Evolutionary conservation across 1,139 yeast genomes (phyloP), one percentile per base, ranked within the genome.

Genomic region (Debaryomyces fabryi): DNA sequence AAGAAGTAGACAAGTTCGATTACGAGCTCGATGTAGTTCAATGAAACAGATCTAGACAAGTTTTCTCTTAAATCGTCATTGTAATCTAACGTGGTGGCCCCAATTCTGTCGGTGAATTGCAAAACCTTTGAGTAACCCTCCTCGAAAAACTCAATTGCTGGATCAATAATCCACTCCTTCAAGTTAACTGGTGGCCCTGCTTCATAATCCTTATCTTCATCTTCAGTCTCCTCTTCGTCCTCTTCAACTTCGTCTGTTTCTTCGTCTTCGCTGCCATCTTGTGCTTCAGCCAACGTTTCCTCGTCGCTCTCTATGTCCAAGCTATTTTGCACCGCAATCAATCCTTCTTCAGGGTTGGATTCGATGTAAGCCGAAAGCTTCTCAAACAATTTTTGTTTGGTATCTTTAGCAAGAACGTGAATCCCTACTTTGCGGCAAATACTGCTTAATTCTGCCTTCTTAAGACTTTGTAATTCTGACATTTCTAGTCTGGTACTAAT

Each of bases 61-160:
- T 67, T 67, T 48, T 79, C 83, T 64, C 85, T 72, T 51, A 79
- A 64, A 49, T 69, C 74, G 49, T 74, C 76, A 54, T 73, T 77
- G 55, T 64, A 67, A 47, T 72, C 76, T 45, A 69, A 63, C 47
- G 74, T 59, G 46, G 77, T 74, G 52, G 75, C 72, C 24, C 76
- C 74, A 46, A 74, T 60, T 9, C 53, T 52, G 57, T 76, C 79
- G 47, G 78, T 68, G 51, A 68, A 60, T 43, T 69, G 73, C 56
- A 67, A 63, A 21, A 72, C 52, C 52, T 64, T 62, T 44, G 65
- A 60, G 52, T 63, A 55, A 32, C 62, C 53, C 24, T 49, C 49
- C 58, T 74, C 79, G 37, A 60, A 59, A 38, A 58, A 52, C 34
- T 66, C 69, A 44, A 73, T 68, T 44, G 71, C 59, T 18, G 79